Base-by-base conservation (phyloP, 768 basidiomycete genomes). In the Austroboletus eburneus region DNA sequence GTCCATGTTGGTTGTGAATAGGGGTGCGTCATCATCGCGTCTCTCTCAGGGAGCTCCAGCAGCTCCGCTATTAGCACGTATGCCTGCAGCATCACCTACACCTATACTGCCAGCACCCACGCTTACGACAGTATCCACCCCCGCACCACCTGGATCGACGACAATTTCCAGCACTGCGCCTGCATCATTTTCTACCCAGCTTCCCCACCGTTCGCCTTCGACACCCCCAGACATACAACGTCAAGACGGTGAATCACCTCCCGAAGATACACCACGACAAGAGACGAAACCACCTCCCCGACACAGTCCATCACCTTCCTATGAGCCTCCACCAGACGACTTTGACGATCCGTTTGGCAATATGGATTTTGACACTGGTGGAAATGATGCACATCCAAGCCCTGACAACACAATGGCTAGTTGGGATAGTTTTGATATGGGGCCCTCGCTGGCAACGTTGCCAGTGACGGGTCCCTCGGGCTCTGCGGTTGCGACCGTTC, bases 281-380 rank as follows among this genome's bases (percentile, higher is more conserved):
- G 24, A 45, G 9, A 18, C 22, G 7, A 30, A 32, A 30, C n/a
- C 1, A 25, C 22, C 18, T 20, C 8, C 38, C 12, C 39, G 2
- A 29, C n/a, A 25, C 3, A 41, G 39, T 24, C 23, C 45, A 21
- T 21, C 48, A 3, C 24, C 45, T 21, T 38, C 51, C n/a, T 50
- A 35, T 14, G 45, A 17, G 22, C 44, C 38, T 2, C 39, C 43
- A 14, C 51, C 47, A 2, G 55, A 54, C 4, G 51, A 50, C 40
- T 18, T 57, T 16, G 50, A 54, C 30, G 42, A 59, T 44, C 16
- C 50, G 2, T 58, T 58, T 13, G 39, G 6, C 12, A 25, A 43
- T 10, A 25, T 57, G 1, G 36, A 49, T 25, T 63, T 63, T 22
- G 47, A 40, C 37, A n/a, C 46, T n/a, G 9, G 23, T 2, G 45